These are phyloP conservation scores for Heterobasidion parviporum DNA, from an alignment of 1,284 basidiomycete genomes.

Conservation along the genomic window DNA sequence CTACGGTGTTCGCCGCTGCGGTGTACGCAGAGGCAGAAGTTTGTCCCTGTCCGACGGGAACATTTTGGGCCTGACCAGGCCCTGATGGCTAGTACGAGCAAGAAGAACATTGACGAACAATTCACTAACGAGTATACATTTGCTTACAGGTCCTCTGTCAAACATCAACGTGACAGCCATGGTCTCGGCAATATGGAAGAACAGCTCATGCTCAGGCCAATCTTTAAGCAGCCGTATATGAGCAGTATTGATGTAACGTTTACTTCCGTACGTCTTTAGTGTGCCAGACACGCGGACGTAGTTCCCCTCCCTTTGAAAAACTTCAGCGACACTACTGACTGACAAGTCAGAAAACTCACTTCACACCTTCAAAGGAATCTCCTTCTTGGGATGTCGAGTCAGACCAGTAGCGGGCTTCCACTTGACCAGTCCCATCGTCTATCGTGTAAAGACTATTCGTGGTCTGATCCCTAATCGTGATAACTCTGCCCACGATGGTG, in stretches of 20 bases:
- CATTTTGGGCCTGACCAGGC: constrained; percentile 9
- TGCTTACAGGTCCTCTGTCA: constrained; percentile 29
- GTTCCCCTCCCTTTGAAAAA: constrained; percentile 50
- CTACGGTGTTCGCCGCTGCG: constrained; percentile 15
- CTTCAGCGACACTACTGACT: not conserved
- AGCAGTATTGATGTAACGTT: constrained; percentile 74
- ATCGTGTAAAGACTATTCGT: constrained; percentile 81
- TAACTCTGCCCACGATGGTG: constrained; percentile 77
- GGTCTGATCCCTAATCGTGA: constrained; percentile 60
- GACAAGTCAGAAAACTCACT: constrained; percentile 22
- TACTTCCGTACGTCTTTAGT: constrained; percentile 82
- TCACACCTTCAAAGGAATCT: constrained; percentile 38
- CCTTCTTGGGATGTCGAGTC: constrained; percentile 54
- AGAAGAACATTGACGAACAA: not conserved
- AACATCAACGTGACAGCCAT: constrained; percentile 38
- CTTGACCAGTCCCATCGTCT: constrained; percentile 85
- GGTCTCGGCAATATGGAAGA: constrained; percentile 68
- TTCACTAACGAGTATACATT: constrained; percentile 1
- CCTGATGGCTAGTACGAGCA: constrained; percentile 18
- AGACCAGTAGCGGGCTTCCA: constrained; percentile 88
- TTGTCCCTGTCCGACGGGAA: not conserved
- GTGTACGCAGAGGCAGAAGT: constrained; percentile 23
- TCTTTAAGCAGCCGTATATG: constrained; percentile 67
- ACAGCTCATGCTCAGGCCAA: constrained; percentile 59
- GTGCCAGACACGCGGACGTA: constrained; percentile 87